Conservation (phyloP, 768 basidiomycete species). For the Galerina marginata region DNA sequence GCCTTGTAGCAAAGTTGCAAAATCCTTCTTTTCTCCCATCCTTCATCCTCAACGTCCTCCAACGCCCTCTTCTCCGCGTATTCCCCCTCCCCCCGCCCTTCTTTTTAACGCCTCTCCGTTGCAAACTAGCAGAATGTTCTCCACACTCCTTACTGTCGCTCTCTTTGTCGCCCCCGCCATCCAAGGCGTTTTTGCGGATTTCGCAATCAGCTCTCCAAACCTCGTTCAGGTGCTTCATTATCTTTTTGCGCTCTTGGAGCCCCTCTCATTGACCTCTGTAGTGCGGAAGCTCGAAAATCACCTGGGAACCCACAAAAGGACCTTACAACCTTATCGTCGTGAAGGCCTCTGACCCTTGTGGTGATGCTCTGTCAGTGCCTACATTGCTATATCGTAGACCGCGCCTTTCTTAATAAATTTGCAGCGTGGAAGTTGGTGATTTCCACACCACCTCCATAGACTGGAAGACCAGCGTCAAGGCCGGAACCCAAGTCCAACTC, state of each 20-base stretch:
- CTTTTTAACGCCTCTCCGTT: constrained; percentile 38
- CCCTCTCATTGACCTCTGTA: constrained; percentile 29
- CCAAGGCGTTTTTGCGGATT: constrained; percentile 55
- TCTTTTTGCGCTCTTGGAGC: background rate
- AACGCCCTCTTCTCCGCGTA: constrained; percentile 31
- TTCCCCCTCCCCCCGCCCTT: constrained; percentile 28
- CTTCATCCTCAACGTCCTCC: constrained; percentile 31
- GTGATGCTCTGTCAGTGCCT: constrained; percentile 58
- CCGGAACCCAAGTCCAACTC: constrained; percentile 54
- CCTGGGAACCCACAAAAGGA: constrained; percentile 50
- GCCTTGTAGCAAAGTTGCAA: constrained; percentile 8
- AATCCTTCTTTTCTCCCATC: constrained; percentile 19
- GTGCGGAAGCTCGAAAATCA: constrained; percentile 58
- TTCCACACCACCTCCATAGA: constrained; percentile 45
- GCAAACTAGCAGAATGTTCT: constrained; percentile 62
- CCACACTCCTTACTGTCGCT: constrained; percentile 76
- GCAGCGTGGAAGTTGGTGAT: constrained; percentile 66
- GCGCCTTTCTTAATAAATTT: background rate
- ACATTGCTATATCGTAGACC: background rate
- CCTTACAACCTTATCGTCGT: constrained; percentile 71
- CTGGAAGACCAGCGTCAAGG: constrained; percentile 53
- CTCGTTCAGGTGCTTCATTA: constrained; percentile 57
- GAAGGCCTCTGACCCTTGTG: constrained; percentile 58
- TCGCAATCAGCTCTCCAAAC: constrained; percentile 56
- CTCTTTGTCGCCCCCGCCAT: constrained; percentile 66